Evolutionary conservation across 331 rosid genomes (phyloP).

Genomic region (Prunus yedoensis): DNA sequence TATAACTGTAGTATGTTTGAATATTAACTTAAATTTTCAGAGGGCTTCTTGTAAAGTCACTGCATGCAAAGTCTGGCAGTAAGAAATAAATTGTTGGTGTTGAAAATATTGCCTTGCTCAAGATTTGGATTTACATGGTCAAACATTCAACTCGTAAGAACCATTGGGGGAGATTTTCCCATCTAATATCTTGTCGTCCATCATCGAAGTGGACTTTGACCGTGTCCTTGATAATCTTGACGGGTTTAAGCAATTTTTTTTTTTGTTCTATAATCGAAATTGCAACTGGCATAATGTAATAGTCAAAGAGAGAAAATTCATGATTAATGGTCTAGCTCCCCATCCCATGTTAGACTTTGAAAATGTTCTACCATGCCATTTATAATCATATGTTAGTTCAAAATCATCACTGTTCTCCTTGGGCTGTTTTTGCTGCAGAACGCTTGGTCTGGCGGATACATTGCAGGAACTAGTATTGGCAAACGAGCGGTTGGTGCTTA

Average conservation of each 20-base stretch:
- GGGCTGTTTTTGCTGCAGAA: conserved; percentile 34
- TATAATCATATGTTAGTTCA: neutral
- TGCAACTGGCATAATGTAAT: too few relatives aligned
- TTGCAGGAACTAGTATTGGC: conserved; percentile 56
- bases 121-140: neutral
- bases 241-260: too few relatives aligned
- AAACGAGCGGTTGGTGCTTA: conserved; percentile 32
- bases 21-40: neutral
- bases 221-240: too few relatives aligned
- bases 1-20: neutral
- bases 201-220: too few relatives aligned
- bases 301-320: neutral
- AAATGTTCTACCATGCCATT: too few relatives aligned
- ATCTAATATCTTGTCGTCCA: too few relatives aligned
- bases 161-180: neutral
- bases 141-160: neutral
- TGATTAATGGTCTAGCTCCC: neutral
- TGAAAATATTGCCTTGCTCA: conserved; percentile 4
- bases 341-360: neutral
- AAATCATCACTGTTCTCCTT: neutral
- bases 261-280: too few relatives aligned
- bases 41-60: neutral
- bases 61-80: conserved; percentile 4
- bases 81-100: conserved; percentile 5
- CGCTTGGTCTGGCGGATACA: conserved; percentile 67